Evolutionary conservation across 192 early-diverging fungal species (phyloP), one percentile per base, ranked within the genome.

Genomic region (Ramicandelaber brevisporus): DNA sequence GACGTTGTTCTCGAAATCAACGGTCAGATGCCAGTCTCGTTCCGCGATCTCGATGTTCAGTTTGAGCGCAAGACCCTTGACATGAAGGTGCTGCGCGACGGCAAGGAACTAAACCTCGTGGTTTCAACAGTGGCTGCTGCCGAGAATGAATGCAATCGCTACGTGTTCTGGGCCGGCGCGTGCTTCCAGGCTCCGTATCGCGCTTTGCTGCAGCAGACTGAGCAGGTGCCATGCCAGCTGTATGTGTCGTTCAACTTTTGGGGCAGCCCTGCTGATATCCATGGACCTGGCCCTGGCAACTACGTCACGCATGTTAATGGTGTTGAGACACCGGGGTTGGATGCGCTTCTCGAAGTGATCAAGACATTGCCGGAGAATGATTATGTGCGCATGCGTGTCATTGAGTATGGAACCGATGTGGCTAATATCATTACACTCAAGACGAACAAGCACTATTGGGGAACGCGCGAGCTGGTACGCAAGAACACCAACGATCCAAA

Each of bases 101-200:
- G 72, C 39, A 26, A 62, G 27, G 80, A 74, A 30, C 15, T 74
- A 17, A 43, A 42, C 0, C 26, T 93, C 11, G 35, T 32, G 3
- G 71, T 88, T 1, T 64, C 69, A 8, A 78, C 75, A 1, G 60
- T 57, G 3, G 44, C 53, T 1, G 44, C 51, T 30, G 36, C 51
- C 20, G 56, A 60, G 4, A 52, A 57, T 23, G 68, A 58, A 14
- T 74, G 65, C 3, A 57, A 54, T 5, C 62, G 70, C 18, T 56
- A 83, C 0, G 46, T 92, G 19, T 53, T 65, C 10, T 92, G 86
- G 86, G 70, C 74, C 15, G 86, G 86, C 7, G 80, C 77, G 0
- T 36, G 69, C 12, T 60, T 84, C 28, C 74, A 82, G 38, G 60
- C 50, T 18, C 68, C 75, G 17, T 63, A 74, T 43, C 65, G 63